A percentile compares a stretch with the other conserved stretches of the same genome.
phyloP scores from a whole-genome alignment of 352 stramenopile species.

The Phytophthora litchii region DNA sequence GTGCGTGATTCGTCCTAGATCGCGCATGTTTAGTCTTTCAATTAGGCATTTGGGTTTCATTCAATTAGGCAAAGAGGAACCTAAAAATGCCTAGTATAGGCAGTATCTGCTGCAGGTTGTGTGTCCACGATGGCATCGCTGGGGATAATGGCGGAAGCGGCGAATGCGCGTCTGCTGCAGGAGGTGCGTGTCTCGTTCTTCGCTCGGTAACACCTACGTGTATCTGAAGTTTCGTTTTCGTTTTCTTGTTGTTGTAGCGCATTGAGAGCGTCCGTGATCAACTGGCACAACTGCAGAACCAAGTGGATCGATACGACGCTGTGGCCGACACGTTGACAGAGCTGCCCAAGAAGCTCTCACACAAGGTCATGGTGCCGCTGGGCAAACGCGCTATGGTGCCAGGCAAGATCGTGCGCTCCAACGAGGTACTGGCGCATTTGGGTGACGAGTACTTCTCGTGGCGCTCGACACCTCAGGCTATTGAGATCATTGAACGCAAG shows the following conservation, averaged over 20 bases:
- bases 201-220: not conserved
- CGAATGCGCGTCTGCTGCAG: conserved; percentile 64
- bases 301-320: conserved; percentile 59
- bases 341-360: conserved; percentile 79
- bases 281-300: conserved; percentile 56
- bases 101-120: too few relatives aligned
- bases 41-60: too few relatives aligned
- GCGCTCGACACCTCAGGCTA: conserved; percentile 64
- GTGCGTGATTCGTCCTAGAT: too few relatives aligned
- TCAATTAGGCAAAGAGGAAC: too few relatives aligned
- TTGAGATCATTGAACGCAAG: conserved; percentile 76
- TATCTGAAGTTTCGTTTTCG: not conserved
- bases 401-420: conserved; percentile 83
- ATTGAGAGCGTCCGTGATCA: conserved; percentile 62
- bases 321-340: conserved; percentile 62
- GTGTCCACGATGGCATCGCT: conserved; percentile 36
- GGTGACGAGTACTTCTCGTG: conserved; percentile 86
- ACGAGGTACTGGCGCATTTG: conserved; percentile 83
- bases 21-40: too few relatives aligned
- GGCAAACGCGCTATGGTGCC: conserved; percentile 86
- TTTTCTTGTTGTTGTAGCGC: conserved; percentile 36
- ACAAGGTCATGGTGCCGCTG: conserved; percentile 84
- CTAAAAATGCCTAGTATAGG: too few relatives aligned
- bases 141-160: conserved; percentile 43
- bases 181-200: conserved; percentile 45